A percentile compares a stretch with the other conserved stretches of the same genome.
Conservation (phyloP, 352 stramenopile genomes). For the Globisporangium okanoganense region DNA sequence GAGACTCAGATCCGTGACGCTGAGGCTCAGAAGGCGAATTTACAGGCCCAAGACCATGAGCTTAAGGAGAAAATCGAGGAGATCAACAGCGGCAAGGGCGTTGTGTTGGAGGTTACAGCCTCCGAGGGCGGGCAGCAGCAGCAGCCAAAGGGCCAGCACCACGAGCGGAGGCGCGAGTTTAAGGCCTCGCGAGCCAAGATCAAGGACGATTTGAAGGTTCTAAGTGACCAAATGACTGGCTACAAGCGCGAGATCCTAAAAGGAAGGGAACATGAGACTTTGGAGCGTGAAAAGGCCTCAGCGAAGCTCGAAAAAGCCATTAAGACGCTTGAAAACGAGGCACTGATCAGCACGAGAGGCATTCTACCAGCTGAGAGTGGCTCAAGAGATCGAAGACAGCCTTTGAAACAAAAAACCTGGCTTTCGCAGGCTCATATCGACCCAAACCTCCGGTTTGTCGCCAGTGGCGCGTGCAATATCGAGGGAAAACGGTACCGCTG, state of each 20-base stretch:
- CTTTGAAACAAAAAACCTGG: slow-evolving; percentile 23
- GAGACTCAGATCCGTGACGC: slow-evolving; percentile 15
- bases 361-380: background rate
- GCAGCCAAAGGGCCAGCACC: slow-evolving; percentile 15
- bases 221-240: slow-evolving; percentile 13
- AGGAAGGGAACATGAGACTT: slow-evolving; percentile 24
- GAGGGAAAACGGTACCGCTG: slow-evolving; percentile 22
- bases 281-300: slow-evolving; percentile 6
- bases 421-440: slow-evolving; percentile 24
- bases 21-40: slow-evolving; percentile 18
- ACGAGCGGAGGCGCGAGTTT: slow-evolving; percentile 35
- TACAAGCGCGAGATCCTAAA: slow-evolving; percentile 23
- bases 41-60: slow-evolving; percentile 26
- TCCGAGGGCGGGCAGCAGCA: background rate
- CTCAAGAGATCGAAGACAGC: background rate
- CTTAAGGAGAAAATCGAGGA: slow-evolving; percentile 51
- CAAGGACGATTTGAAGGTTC: slow-evolving; percentile 39
- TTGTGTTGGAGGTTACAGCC: background rate
- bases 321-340: slow-evolving; percentile 17
- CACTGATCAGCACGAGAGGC: slow-evolving; percentile 4
- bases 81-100: slow-evolving; percentile 48
- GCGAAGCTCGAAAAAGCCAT: slow-evolving; percentile 14
- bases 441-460: slow-evolving; percentile 13
- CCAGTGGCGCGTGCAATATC: slow-evolving; percentile 23
- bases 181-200: slow-evolving; percentile 42